phyloP scores from a whole-genome alignment of 306 rosid genomes.

The Benincasa hispida region DNA sequence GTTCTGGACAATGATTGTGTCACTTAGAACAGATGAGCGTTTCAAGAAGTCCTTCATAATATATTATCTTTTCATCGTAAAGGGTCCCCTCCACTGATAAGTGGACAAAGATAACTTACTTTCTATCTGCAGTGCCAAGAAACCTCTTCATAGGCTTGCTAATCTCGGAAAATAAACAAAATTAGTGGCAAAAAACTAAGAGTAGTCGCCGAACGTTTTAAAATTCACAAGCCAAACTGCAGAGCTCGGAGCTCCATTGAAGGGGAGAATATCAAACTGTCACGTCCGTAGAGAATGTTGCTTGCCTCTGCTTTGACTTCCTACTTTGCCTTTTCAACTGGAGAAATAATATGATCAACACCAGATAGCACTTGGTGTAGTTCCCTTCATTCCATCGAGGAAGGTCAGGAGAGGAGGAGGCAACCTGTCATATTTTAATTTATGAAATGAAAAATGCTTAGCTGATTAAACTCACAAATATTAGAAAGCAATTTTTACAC shows the following conservation, averaged over 20 bases:
- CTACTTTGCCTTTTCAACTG: not conserved
- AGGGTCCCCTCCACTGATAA: conserved; percentile 85
- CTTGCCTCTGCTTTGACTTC: not conserved
- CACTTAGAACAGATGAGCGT: conserved; percentile 64
- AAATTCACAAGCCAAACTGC: not conserved
- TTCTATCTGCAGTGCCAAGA: conserved; percentile 47
- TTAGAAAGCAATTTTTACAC: not conserved
- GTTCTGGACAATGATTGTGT: conserved; percentile 75
- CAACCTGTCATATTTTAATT: not conserved
- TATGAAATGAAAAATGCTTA: not conserved
- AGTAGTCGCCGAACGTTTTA: not conserved
- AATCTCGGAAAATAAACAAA: conserved; percentile 1
- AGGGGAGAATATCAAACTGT: not conserved
- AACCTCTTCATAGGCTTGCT: not conserved
- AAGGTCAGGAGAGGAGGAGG: not conserved
- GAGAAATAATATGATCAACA: not conserved
- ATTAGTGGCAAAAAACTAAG: conserved; percentile 4
- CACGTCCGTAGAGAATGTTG: not conserved
- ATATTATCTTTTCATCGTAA: conserved; percentile 90
- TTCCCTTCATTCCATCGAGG: not conserved
- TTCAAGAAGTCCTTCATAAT: conserved; percentile 68
- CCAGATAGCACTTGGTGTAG: not conserved
- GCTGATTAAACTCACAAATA: not conserved
- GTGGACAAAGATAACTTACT: conserved; percentile 50
- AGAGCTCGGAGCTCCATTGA: not conserved